Evolutionary conservation across 2,329 filamentous ascomycete species (phyloP).

Genomic region (Pseudogymnoascus sp.): DNA sequence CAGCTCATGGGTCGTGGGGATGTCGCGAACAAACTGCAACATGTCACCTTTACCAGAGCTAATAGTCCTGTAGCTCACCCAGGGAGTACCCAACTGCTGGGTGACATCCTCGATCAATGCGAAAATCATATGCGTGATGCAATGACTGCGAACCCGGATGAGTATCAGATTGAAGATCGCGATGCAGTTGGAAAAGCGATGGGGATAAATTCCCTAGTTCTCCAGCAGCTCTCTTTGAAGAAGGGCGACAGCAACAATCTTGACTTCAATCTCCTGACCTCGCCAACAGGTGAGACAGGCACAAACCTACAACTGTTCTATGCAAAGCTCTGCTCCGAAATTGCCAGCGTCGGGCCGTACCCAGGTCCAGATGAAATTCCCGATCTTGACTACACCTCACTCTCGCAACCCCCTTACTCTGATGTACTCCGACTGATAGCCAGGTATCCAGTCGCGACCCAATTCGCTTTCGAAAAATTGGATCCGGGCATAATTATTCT

Average conservation of each 20-base stretch:
- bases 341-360: neutral
- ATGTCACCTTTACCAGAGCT: conserved; percentile 10
- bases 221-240: conserved; percentile 56
- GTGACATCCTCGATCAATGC: conserved; percentile 13
- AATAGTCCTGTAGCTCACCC: conserved; percentile 6
- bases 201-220: conserved; percentile 35
- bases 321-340: conserved; percentile 46
- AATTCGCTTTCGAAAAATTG: conserved; percentile 10
- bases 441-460: conserved; percentile 14
- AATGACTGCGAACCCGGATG: conserved; percentile 8
- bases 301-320: conserved; percentile 60
- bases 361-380: neutral
- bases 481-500: conserved; percentile 11
- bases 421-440: conserved; percentile 13
- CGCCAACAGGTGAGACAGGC: conserved; percentile 59
- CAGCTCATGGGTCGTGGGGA: conserved; percentile 12
- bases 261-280: conserved; percentile 58
- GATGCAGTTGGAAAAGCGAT: no score
- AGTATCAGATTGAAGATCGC: no score
- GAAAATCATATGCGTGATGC: conserved; percentile 10
- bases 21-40: conserved; percentile 13
- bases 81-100: conserved; percentile 10
- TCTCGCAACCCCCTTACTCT: conserved; percentile 9
- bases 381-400: conserved; percentile 7
- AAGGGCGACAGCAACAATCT: conserved; percentile 61